phyloP scores from a whole-genome alignment of 139 green algal genomes.

The Deuterostichococcus epilithicus region DNA sequence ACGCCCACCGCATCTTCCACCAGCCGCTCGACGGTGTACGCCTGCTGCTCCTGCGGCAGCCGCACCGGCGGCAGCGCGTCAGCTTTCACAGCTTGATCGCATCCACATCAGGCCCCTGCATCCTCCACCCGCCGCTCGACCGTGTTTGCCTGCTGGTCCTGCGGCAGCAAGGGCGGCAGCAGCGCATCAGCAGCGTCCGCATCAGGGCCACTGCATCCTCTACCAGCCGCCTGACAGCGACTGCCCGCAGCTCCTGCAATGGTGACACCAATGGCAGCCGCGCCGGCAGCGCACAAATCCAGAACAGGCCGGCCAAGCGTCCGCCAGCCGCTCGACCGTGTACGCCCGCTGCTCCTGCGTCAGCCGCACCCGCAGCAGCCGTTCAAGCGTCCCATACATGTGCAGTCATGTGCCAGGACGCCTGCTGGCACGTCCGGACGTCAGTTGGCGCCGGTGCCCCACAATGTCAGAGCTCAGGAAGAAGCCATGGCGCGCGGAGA shows the following conservation, averaged over 20 bases:
- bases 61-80: background rate
- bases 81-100: background rate
- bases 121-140: too few species aligned
- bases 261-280: too few species aligned
- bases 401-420: background rate
- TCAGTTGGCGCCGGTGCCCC: too few species aligned
- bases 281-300: too few species aligned
- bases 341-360: background rate
- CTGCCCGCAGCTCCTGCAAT: slow-evolving; percentile 17
- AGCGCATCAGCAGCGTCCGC: slow-evolving; percentile 20
- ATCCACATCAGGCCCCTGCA: too few species aligned
- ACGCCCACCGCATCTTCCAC: slow-evolving; percentile 24
- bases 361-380: too few species aligned
- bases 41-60: slow-evolving; percentile 21
- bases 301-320: too few species aligned
- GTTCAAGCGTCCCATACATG: background rate
- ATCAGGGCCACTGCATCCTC: slow-evolving; percentile 29
- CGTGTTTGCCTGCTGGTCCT: background rate
- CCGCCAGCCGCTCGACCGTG: background rate
- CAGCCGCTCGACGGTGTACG: slow-evolving; percentile 30
- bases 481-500: too few species aligned
- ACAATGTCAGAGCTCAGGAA: too few species aligned
- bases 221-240: slow-evolving; percentile 23
- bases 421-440: too few species aligned
- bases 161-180: background rate